These are phyloP conservation scores for Penicillium sp. DNA, from an alignment of 2,329 filamentous ascomycete species.

Conservation along the genomic window DNA sequence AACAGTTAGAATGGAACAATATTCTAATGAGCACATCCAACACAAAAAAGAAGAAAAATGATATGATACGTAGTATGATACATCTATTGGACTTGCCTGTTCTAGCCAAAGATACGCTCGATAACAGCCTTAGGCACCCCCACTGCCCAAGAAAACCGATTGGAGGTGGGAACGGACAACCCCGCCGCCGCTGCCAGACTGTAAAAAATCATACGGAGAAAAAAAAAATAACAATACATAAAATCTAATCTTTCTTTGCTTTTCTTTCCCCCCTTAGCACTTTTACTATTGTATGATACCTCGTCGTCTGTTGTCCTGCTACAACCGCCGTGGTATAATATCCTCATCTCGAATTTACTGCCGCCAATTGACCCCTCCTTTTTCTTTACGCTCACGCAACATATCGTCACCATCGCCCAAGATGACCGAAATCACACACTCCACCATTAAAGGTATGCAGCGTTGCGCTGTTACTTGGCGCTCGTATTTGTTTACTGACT, in stretches of 20 bases:
- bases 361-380: constrained; percentile 11
- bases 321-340: not conserved
- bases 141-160: not conserved
- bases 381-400: constrained; percentile 10
- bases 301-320: constrained; percentile 1
- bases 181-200: not conserved
- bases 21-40: no score
- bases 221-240: constrained; percentile 6
- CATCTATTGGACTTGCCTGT: not conserved
- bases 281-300: constrained; percentile 8
- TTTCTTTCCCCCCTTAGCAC: not conserved
- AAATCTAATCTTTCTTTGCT: not conserved
- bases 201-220: not conserved
- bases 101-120: no score
- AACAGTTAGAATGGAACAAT: no score
- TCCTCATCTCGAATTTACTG: constrained; percentile 3
- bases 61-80: no score
- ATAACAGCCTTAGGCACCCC: not conserved
- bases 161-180: not conserved
- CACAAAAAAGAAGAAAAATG: no score
- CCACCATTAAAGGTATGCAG: constrained; percentile 67
- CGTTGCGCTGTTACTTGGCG: not conserved
- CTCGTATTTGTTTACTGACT: not conserved
- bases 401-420: constrained; percentile 29
- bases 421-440: constrained; percentile 70